Base-by-base conservation (phyloP, 2,329 filamentous ascomycete genomes). In the Alternaria incomplexa region DNA sequence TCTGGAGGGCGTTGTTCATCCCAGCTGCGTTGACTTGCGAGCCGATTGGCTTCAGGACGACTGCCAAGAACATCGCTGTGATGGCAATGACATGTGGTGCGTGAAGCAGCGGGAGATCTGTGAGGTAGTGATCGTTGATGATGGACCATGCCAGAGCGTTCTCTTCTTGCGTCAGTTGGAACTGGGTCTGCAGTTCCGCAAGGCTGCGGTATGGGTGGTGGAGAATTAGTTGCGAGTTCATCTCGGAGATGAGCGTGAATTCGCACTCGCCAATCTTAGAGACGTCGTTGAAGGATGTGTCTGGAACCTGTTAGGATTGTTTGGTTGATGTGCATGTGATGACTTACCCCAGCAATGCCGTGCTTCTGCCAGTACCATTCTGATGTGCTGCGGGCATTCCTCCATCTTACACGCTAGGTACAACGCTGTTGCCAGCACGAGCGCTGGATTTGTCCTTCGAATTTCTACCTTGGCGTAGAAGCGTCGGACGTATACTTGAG, bases 331-430 rank as follows among this genome's bases (percentile, higher is more conserved):
- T 47, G 22, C 7, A 23, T 36, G 40, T n/a, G 10, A 17, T 43
- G 15, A 53, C 72, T 13, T 70, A 79, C 77, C 78, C 77, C 77
- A 79, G 56, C 96, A 86, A 61, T 91, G 88, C 32, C 93, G 89
- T 4, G 94, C 93, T 79, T 99, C 96, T 50, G 89, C 90, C 11
- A 96, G 90, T 62, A 99, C 90, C 67, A 97, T 87, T 28, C 96
- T 89, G 73, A 99, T 98, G 79, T 99, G 96, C 79, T 98, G 95
- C 3, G 96, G 96, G 54, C 90, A 94, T 80, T 99, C 96, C 80
- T 99, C 96, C 89, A 97, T 97, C 82, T 99, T 99, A 83, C 93
- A 97, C 20, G 96, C 94, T 36, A 99, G 85, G 79, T 99, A 99
- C 64, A 98, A 87, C 6, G 95, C 92, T 1, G 96, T 98, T n/a